phyloP scores from a whole-genome alignment of 2,329 filamentous ascomycete genomes.

The Diaporthe aspalathi region DNA sequence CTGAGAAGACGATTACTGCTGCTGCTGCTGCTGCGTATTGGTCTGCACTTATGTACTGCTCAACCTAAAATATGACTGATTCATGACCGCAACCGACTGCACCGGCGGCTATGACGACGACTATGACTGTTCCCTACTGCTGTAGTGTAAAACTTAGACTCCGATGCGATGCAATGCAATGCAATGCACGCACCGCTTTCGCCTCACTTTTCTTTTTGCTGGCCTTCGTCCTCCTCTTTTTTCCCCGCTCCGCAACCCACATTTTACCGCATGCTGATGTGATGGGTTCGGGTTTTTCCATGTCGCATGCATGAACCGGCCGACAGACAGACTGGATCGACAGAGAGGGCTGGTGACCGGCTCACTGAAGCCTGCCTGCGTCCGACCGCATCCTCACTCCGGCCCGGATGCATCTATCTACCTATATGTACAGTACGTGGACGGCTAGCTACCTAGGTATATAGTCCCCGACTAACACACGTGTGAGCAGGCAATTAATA shows the following conservation, averaged over 20 bases:
- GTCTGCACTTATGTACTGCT: not conserved
- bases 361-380: too few species aligned
- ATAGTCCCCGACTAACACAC: too few species aligned
- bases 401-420: not conserved
- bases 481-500: conserved; percentile 63
- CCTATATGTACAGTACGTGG: too few species aligned
- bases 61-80: not conserved
- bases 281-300: conserved; percentile 7
- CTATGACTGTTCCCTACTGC: too few species aligned
- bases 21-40: not conserved
- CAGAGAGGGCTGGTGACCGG: too few species aligned
- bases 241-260: conserved; percentile 1
- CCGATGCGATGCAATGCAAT: conserved; percentile 19
- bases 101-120: not conserved
- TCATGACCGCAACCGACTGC: not conserved
- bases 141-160: not conserved
- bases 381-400: conserved; percentile 12
- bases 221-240: not conserved
- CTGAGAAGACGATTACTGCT: conserved; percentile 17
- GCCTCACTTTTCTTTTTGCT: not conserved
- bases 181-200: conserved; percentile 1
- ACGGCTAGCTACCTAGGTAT: too few species aligned
- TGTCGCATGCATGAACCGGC: conserved; percentile 9
- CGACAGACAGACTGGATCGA: not conserved
- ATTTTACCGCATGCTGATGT: not conserved